Evolutionary conservation across 192 early-diverging fungal genomes (phyloP), one percentile per base, ranked within the genome.

Genomic region (Piromyces finnis): DNA sequence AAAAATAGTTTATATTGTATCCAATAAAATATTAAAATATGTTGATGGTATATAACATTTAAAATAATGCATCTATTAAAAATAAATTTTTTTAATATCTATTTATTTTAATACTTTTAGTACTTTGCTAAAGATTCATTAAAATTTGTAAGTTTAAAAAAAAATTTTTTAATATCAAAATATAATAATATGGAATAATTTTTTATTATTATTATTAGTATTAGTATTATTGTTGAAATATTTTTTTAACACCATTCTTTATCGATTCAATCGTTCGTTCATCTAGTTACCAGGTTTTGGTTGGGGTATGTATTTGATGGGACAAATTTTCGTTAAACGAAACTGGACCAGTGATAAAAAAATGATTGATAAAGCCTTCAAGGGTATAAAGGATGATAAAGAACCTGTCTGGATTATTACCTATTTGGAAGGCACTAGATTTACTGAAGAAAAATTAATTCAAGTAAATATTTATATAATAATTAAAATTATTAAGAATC

Each of bases 331-430:
- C 80, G 29, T 82, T 29, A 82, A 37, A 30, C 29, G 82, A 0
- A 82, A 82, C 78, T 82, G 82, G 82, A 77, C 79, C 7, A 30
- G 18, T 29, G 82, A 82, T 77, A 29, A 82, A 80, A 51, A 80
- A 26, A 80, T 78, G 35, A 78, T 82, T 12, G 79, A 82, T 26
- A 28, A 28, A 26, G 36, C 78, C 15, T 82, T 82, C 29, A n/a
- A 28, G 17, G 28, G 26, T 77, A 80, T 82, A 17, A 82, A 81
- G 15, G 17, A 81, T 12, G 35, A 81, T 30, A 28, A 41, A 29
- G 28, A 80, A 30, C 82, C 82, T 12, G 79, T 80, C 22, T 82
- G 82, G 82, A 79, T 82, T 28, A 59, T 82, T 81, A 77, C 80
- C 17, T 82, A 77, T 29, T 80, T 82, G 18, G 82, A 82, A 36